Evolutionary conservation across 1,284 basidiomycete genomes (phyloP), one percentile per base, ranked within the genome.

Genomic region (Apiotrichum domesticum): DNA sequence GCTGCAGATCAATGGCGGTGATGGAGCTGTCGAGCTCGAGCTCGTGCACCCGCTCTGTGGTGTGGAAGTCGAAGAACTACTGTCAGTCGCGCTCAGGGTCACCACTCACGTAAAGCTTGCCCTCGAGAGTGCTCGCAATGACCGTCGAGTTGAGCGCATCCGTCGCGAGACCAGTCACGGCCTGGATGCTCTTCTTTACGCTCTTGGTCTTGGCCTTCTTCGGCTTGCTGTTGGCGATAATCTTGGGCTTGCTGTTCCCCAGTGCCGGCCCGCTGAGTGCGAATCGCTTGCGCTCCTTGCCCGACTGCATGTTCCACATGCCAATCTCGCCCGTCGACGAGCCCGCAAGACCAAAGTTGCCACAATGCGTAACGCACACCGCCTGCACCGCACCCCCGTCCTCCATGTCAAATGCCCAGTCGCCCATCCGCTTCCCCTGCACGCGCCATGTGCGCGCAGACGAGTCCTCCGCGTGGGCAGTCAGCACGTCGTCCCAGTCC

Each of bases 401-500:
- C 44, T 75, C 72, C 35, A 72, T 59, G 44, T 68, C 70, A 55
- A 92, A 80, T 32, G 67, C 69, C 68, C 75, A 78, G 66, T 87
- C 87, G 3, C 93, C 94, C 3, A 90, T 69, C 51, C 84, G 82
- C 77, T 95, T 95, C 61, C 86, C 85, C 60, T 84, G 80, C 70
- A 92, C 88, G 2, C 84, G 85, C 94, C 94, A 97, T 34, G 90
- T 87, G 34, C 91, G 81, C 1, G 87, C 88, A 54, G 85, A 82
- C 1, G 82, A 80, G 66, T 93, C 89, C 47, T 90, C 89, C 1
- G 83, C 80, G 71, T 98, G 95, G 0, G 85, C 85, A 8, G 95
- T 94, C 5, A 99, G 76, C 44, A 98, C 87, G 67, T 98, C 92
- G 69, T 98, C 95, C 96, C 96, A 99, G 65, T 99, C 94, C 71